These are phyloP conservation scores for Nannochloropsis salina DNA, from an alignment of 108 stramenopile genomes.

Conservation along the genomic window DNA sequence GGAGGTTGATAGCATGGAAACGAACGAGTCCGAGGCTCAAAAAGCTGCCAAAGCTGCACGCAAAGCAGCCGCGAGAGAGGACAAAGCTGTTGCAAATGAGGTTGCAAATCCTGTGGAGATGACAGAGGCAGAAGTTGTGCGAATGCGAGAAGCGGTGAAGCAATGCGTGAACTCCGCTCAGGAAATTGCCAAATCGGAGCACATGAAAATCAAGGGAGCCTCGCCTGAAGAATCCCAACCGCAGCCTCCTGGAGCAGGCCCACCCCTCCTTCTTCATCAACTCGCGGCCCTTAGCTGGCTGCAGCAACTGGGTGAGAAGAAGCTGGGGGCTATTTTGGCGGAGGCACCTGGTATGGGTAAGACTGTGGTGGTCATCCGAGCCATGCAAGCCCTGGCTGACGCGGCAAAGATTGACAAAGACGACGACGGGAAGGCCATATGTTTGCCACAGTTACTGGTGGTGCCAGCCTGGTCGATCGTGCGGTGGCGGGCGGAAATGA, in stretches of 20 bases:
- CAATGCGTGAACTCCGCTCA: not conserved
- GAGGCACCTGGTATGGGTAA: constrained; percentile 33
- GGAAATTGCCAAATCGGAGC: not conserved
- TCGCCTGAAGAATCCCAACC: not conserved
- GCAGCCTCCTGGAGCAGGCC: not conserved
- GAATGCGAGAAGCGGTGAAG: not conserved
- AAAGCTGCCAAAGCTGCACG: not conserved
- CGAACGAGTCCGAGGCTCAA: not conserved
- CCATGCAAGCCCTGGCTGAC: not conserved
- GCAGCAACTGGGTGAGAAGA: not conserved
- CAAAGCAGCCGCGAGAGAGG: not conserved
- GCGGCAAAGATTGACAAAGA: not conserved
- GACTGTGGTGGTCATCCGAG: constrained; percentile 14
- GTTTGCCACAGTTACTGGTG: constrained; percentile 33
- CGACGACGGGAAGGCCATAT: not conserved
- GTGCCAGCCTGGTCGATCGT: constrained; percentile 34
- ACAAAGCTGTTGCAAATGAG: not conserved
- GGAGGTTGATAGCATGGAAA: not conserved
- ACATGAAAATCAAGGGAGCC: not conserved
- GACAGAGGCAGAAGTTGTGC: constrained; percentile 3
- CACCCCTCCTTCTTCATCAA: constrained; percentile 27
- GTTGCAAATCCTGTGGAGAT: not conserved
- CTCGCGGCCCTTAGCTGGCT: constrained; percentile 7
- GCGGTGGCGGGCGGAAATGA: constrained; percentile 40
- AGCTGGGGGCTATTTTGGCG: constrained; percentile 24